These are phyloP conservation scores for Aspergillus conjunctus DNA, from an alignment of 495 filamentous ascomycete species.

Conservation along the genomic window DNA sequence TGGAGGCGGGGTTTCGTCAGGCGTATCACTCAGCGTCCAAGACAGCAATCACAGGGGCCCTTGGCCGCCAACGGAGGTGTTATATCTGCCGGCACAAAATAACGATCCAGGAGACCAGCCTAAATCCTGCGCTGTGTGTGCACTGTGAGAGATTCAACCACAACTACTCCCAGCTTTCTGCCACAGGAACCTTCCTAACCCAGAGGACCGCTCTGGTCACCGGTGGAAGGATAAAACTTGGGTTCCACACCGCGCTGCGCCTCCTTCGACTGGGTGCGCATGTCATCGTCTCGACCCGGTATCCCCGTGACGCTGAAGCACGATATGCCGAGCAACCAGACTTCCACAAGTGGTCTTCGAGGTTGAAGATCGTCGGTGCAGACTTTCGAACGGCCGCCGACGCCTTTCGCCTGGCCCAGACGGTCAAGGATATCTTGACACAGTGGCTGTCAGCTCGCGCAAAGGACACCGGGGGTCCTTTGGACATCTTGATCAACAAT, in stretches of 20 bases:
- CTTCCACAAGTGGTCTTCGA: slow-evolving; percentile 33
- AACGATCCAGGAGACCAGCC: not conserved
- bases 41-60: not conserved
- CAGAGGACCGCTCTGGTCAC: slow-evolving; percentile 47
- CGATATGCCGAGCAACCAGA: slow-evolving; percentile 41
- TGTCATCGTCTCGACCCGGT: slow-evolving; percentile 51
- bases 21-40: not conserved
- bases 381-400: slow-evolving; percentile 50
- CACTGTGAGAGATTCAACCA: slow-evolving; percentile 47
- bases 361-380: slow-evolving; percentile 45
- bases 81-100: slow-evolving; percentile 46
- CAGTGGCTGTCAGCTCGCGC: slow-evolving; percentile 29
- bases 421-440: slow-evolving; percentile 28
- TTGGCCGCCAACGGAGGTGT: slow-evolving; percentile 28
- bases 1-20: slow-evolving; percentile 19
- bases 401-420: slow-evolving; percentile 42
- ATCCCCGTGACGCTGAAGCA: slow-evolving; percentile 45
- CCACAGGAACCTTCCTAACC: not conserved
- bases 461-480: slow-evolving; percentile 1
- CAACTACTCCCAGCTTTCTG: slow-evolving; percentile 22
- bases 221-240: slow-evolving; percentile 50
- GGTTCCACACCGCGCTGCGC: slow-evolving; percentile 46
- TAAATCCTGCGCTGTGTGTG: slow-evolving; percentile 37
- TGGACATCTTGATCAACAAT: slow-evolving; percentile 53
- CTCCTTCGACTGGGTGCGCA: slow-evolving; percentile 49